A percentile compares a stretch with the other conserved stretches of the same genome.
Conservation (phyloP, 2,329 filamentous ascomycete genomes). For the Diaporthe velutina region DNA sequence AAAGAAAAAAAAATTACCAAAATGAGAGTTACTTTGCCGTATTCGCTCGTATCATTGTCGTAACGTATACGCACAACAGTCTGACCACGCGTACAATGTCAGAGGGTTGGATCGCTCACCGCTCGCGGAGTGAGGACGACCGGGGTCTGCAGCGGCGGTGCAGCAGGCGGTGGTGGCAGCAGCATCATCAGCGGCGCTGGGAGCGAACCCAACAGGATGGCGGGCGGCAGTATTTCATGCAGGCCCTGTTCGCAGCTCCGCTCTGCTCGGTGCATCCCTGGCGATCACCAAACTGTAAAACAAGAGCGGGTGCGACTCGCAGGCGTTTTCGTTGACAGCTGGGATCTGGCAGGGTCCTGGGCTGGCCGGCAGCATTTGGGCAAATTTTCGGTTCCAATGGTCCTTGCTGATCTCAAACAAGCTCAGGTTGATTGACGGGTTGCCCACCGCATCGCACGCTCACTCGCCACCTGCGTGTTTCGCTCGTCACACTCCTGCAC, state of each 20-base stretch:
- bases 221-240: background rate
- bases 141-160: constrained; percentile 1
- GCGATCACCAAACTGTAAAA: constrained; percentile 30
- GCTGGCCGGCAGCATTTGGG: background rate
- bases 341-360: background rate
- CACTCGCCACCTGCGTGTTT: constrained; percentile 1
- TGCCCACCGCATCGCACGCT: background rate
- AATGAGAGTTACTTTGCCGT: background rate
- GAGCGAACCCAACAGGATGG: background rate
- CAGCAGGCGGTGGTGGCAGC: background rate
- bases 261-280: constrained; percentile 16
- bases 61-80: background rate
- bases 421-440: constrained; percentile 21
- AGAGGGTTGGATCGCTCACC: constrained; percentile 7
- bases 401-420: constrained; percentile 30
- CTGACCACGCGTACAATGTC: constrained; percentile 19
- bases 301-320: constrained; percentile 28
- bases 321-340: constrained; percentile 6
- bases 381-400: constrained; percentile 13
- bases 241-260: constrained; percentile 10
- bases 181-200: background rate
- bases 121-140: background rate
- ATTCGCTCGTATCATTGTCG: constrained; percentile 3
- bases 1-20: background rate
- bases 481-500: background rate